phyloP scores from a whole-genome alignment of 257 asterid genomes.

The Avicennia marina region DNA sequence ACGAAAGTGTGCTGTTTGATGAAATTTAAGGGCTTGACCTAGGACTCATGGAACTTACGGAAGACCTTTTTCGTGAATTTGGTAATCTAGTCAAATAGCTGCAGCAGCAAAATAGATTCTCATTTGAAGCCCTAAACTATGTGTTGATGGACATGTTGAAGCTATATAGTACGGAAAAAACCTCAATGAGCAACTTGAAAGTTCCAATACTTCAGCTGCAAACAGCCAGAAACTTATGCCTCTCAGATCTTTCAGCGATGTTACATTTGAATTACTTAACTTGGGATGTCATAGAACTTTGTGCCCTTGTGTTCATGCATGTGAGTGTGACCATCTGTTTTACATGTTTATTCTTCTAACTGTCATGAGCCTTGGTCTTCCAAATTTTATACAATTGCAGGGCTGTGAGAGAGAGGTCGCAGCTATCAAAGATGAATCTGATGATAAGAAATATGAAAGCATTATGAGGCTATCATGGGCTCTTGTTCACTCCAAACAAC shows the following conservation, averaged over 20 bases:
- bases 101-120: neutral
- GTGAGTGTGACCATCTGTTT: neutral
- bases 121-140: neutral
- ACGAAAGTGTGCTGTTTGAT: neutral
- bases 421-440: constrained; percentile 36
- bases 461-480: constrained; percentile 87
- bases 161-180: neutral
- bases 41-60: neutral
- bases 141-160: neutral
- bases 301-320: neutral
- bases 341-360: neutral
- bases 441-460: constrained; percentile 44
- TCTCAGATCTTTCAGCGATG: too few relatives aligned
- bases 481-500: constrained; percentile 63
- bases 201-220: neutral
- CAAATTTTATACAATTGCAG: constrained; percentile 25
- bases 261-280: too few relatives aligned
- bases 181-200: neutral
- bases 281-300: too few relatives aligned
- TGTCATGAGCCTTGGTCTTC: neutral
- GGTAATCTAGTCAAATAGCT: neutral
- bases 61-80: neutral
- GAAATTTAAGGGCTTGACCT: neutral
- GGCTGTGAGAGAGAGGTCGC: constrained; percentile 70
- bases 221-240: too few relatives aligned